Conservation (phyloP, 2,329 filamentous ascomycete genomes). For the Cytospora chrysosperma region DNA sequence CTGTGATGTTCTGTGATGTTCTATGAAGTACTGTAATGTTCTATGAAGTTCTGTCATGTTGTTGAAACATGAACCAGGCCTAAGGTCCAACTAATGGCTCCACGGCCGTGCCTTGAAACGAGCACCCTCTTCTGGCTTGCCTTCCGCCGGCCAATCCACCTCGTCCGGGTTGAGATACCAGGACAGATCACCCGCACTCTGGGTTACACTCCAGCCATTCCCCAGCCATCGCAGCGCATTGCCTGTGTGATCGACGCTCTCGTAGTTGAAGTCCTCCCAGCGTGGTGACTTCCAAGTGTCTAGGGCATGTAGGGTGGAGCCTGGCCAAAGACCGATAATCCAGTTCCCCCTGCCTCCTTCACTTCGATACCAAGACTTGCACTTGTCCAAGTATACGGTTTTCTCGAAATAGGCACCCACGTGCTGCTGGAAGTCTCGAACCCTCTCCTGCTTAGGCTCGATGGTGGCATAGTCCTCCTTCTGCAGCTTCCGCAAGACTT, state of each 20-base stretch:
- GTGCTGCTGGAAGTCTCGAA: conserved; percentile 48
- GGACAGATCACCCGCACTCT: conserved; percentile 37
- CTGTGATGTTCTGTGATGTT: too few relatives aligned
- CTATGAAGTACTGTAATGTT: too few relatives aligned
- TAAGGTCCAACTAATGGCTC: conserved; percentile 36
- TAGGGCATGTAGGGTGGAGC: conserved; percentile 43
- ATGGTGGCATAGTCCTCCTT: conserved; percentile 46
- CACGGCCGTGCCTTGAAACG: conserved; percentile 37
- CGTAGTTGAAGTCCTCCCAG: conserved; percentile 48
- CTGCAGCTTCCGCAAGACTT: conserved; percentile 47
- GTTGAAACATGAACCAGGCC: too few relatives aligned
- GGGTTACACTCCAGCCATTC: conserved; percentile 42
- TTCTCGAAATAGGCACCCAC: conserved; percentile 47
- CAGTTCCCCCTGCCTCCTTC: conserved; percentile 39
- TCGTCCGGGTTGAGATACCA: conserved; percentile 42
- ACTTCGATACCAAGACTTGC: conserved; percentile 55
- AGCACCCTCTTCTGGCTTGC: conserved; percentile 38
- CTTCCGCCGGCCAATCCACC: conserved; percentile 37
- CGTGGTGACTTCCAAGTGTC: conserved; percentile 42
- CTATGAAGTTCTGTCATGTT: too few relatives aligned
- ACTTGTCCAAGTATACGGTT: conserved; percentile 48
- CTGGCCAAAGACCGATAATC: conserved; percentile 46
- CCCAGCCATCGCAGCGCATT: conserved; percentile 43
- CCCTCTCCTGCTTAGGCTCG: conserved; percentile 42
- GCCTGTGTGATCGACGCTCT: conserved; percentile 31